These are phyloP conservation scores for Oryza nivara DNA, from an alignment of 176 grass and related monocot species.

Conservation along the genomic window DNA sequence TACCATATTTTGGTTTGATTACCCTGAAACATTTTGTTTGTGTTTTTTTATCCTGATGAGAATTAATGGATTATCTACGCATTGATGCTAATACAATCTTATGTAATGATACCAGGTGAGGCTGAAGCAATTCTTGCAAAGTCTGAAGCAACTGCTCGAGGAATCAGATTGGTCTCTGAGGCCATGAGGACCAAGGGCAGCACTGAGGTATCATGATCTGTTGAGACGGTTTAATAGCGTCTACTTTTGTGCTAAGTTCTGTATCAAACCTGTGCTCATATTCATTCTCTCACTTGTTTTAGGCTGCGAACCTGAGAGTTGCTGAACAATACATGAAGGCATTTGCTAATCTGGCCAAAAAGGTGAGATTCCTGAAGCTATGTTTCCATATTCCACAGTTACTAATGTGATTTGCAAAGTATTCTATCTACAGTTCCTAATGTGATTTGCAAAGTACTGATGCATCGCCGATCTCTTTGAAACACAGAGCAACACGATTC, in stretches of 20 bases:
- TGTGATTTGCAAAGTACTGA: conserved; percentile 27
- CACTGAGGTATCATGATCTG: conserved; percentile 57
- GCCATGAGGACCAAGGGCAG: conserved; percentile 77
- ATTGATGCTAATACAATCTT: conserved; percentile 17
- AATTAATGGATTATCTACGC: not conserved
- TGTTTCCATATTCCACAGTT: not conserved
- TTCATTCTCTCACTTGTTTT: conserved; percentile 17
- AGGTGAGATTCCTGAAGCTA: conserved; percentile 47
- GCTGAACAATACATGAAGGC: conserved; percentile 89
- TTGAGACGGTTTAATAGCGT: not conserved
- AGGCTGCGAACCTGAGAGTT: conserved; percentile 83
- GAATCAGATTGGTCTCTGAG: conserved; percentile 72
- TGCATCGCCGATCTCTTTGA: not conserved
- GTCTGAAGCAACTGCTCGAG: conserved; percentile 76
- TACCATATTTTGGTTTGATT: conserved; percentile 2
- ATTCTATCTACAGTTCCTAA: not conserved
- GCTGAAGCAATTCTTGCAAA: conserved; percentile 85
- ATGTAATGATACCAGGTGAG: conserved; percentile 62
- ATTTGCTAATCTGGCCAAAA: conserved; percentile 71
- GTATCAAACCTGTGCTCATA: conserved; percentile 7
- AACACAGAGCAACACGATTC: conserved; percentile 68
- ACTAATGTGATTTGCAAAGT: conserved; percentile 9
- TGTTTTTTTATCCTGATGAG: not conserved
- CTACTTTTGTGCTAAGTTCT: not conserved
- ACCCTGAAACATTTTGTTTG: not conserved